Evolutionary conservation across 2,329 filamentous ascomycete species (phyloP), one percentile per base, ranked within the genome.

Genomic region (Alternaria metachromatica): DNA sequence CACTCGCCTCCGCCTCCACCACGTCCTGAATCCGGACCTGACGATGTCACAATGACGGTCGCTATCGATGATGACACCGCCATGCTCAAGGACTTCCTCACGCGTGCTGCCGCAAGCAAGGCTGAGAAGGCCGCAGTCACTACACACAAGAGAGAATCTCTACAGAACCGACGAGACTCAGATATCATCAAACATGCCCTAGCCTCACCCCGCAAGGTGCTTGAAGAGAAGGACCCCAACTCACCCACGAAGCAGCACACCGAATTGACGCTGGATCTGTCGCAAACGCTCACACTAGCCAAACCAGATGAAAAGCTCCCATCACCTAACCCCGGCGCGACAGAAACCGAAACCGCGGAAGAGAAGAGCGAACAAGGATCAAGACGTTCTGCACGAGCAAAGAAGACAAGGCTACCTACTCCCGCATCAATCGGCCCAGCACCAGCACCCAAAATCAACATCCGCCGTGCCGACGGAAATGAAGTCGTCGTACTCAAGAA

Each of bases 61-160:
- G 63, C 79, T 70, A 51, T 85, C 65, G 74, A 81, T 43, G 83
- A 84, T 58, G 84, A 85, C 63, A 85, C 84, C 8, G 83, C 83
- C 1, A 71, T 84, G 15, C 74, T 86, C 6, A 83, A 83, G 63
- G 82, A 84, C 37, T 86, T 85, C 65, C 78, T 86, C 45, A 83
- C 75, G 18, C 82, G 83, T 9, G 82, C 83, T n/a, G 82, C 81
- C n/a, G 80, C 83, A 28, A 84, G 76, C 66, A 85, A 83, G 68
- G 75, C 80, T 18, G 76, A 73, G 58, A 80, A 78, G 53, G 71
- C 79, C 21, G 72, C 75, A 15, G 68, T 67, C 11, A 75, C 77
- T 18, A 68, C 76, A 37, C 71, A 71, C 26, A 80, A 80, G 45
- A 80, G 81, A 15, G 78, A 81, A 46, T 84, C 83, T 1, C 64